Base-by-base conservation (phyloP, 345 rosid genomes). In the Eucalyptus polybractea region DNA sequence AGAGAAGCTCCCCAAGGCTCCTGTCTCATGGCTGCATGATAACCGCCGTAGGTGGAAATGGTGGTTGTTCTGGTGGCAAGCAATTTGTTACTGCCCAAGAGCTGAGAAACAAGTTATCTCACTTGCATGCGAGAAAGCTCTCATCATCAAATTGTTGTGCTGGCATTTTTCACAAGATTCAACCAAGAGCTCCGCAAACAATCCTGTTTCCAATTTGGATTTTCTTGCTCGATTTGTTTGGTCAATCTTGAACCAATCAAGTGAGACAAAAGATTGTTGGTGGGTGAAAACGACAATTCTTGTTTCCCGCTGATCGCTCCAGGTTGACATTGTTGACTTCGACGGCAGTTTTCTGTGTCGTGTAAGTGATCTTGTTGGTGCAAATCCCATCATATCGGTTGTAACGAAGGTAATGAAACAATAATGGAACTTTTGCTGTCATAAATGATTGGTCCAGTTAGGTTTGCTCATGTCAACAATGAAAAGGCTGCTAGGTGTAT, bases 291-390 rank as follows among this genome's bases (percentile, higher is more conserved):
- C 14, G n/a, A 50, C 40, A 54, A 53, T 85, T 12, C 3, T 87
- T 88, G 13, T 42, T 90, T 89, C 85, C 51, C 33, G 86, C 50
- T 88, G 53, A 72, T 88, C 72, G 62, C 87, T 31, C 90, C 88
- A 97, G 99, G 98, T 97, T 91, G 99, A 97, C 89, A 94, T 97
- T 67, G 99, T 97, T 91, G 99, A 97, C 94, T 96, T 97, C 90
- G 96, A 95, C 91, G 99, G 99, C 91, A 97, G 99, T 89, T 97
- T 95, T 90, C 91, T 97, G 94, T 93, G 98, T 89, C 99, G 95
- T 91, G 94, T 96, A 5, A 99, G 99, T 92, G 99, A 97, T 91
- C 94, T 97, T 88, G 95, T 93, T 88, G 99, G 99, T 85, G 95
- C 98, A 83, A 97, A 97, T 94, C 99, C 99, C 31, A 95, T 97